Evolutionary conservation across 768 basidiomycete species (phyloP), one percentile per base, ranked within the genome.

Genomic region (Coprinopsis strossmayeri): DNA sequence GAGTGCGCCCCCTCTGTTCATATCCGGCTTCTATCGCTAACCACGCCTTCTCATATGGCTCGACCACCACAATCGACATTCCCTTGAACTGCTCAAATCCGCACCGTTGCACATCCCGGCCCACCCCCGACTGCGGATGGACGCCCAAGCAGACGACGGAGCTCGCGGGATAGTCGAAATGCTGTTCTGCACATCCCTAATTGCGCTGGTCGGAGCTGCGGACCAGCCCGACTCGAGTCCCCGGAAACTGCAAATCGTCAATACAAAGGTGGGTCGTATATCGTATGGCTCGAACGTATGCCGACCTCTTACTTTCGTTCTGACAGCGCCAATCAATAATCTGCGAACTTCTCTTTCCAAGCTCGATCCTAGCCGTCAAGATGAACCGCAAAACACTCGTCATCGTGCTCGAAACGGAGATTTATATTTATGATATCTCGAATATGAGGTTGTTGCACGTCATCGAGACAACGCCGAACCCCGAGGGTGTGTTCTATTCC

Each of bases 361-460:
- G 92, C 0, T 91, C 91, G 2, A 94, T 99, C 47, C 82, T 99
- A 23, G 81, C 90, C n/a, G 95, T 99, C 63, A 97, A 96, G 70
- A 77, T 99, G 59, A 99, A 99, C 68, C 82, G 96, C 46, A 95
- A 96, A 67, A 88, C 92, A 0, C 80, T 99, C 39, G 91, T 97
- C 25, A 93, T 99, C 57, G 87, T 98, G 4, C 79, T 99, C 42
- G 96, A 97, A 63, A 79, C 79, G n/a, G 94, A 97, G 65, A 97
- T 99, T 39, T 99, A 99, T 71, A 92, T 97, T 43, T 98, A 98
- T 61, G 96, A 99, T 63, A 98, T 98, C 59, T 90, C 87, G 41
- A 99, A 97, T 56, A 98, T 99, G 96, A 85, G 93, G 49, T 77
- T 99, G 23, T 69, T 96, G 32, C 95, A 98, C 64, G 95, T 97